Conservation (phyloP, 345 rosid species). For the Turritis glabra region DNA sequence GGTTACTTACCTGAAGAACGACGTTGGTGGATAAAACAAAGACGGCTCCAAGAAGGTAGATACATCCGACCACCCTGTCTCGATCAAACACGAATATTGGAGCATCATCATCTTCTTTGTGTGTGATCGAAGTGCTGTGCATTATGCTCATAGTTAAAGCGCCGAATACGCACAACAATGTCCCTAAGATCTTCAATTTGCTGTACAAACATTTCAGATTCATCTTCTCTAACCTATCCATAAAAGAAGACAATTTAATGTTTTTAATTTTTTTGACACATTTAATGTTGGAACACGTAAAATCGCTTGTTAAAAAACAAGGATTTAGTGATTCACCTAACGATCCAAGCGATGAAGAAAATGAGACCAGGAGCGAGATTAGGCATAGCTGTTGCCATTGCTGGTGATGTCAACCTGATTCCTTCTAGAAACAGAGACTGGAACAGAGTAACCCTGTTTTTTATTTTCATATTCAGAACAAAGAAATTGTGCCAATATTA, state of each 20-base stretch:
- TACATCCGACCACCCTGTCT: constrained; percentile 69
- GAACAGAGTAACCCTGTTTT: constrained; percentile 76
- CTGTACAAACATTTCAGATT: constrained; percentile 62
- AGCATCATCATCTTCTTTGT: constrained; percentile 13
- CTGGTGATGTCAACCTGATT: constrained; percentile 82
- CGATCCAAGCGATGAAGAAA: constrained; percentile 77
- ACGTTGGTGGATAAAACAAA: constrained; percentile 60
- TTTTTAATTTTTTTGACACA: no score
- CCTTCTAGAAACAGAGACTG: constrained; percentile 85
- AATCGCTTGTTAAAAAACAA: not conserved
- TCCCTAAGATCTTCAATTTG: constrained; percentile 74
- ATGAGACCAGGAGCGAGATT: constrained; percentile 93
- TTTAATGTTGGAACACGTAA: not conserved
- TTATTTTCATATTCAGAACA: not conserved
- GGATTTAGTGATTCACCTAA: constrained; percentile 44
- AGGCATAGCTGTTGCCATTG: constrained; percentile 97
- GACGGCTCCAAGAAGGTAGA: constrained; percentile 75
- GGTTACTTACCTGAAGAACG: constrained; percentile 64
- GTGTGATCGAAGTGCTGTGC: constrained; percentile 52
- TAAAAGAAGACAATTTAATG: not conserved
- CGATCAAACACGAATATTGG: constrained; percentile 43
- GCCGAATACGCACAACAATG: constrained; percentile 70
- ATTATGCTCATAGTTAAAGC: constrained; percentile 83
- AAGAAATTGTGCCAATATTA: not conserved
- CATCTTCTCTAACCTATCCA: constrained; percentile 73